Percentiles rank a stretch among this genome's conserved stretches.
Conservation (phyloP, 139 green algal species). For the Diplosphaera chodatii region DNA sequence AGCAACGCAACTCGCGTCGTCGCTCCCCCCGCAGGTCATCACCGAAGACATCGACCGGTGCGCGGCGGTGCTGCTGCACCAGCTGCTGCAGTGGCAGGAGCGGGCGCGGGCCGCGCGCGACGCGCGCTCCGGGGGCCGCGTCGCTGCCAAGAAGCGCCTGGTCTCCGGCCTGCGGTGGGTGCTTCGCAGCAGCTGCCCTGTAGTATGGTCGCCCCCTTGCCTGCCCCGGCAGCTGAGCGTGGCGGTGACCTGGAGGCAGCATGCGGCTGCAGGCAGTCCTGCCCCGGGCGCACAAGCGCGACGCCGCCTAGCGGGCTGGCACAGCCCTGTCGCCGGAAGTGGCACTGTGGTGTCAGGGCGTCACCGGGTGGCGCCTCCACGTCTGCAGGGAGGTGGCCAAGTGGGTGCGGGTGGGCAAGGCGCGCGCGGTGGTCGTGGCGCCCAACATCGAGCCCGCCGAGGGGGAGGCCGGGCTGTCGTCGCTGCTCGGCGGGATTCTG, state of each 20-base stretch:
- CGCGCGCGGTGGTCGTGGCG: conserved; percentile 55
- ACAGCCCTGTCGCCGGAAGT: no score
- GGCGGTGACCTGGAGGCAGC: no score
- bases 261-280: no score
- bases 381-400: conserved; percentile 62
- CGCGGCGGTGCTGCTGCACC: conserved; percentile 29
- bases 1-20: neutral
- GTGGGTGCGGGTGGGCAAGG: conserved; percentile 39
- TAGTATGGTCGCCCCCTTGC: no score
- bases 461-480: conserved; percentile 46
- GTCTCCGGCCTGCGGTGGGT: conserved; percentile 38
- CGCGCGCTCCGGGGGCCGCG: conserved; percentile 19
- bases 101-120: conserved; percentile 20
- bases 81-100: conserved; percentile 53
- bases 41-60: conserved; percentile 34
- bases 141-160: conserved; percentile 37
- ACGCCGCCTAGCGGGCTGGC: no score
- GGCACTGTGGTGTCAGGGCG: no score
- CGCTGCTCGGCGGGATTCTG: conserved; percentile 55
- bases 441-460: conserved; percentile 67
- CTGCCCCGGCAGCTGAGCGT: no score
- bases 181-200: neutral
- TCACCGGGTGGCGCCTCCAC: no score
- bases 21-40: conserved; percentile 27
- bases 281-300: no score